Evolutionary conservation across 768 basidiomycete genomes (phyloP), one percentile per base, ranked within the genome.

Genomic region (Paxillus rubicundulus): DNA sequence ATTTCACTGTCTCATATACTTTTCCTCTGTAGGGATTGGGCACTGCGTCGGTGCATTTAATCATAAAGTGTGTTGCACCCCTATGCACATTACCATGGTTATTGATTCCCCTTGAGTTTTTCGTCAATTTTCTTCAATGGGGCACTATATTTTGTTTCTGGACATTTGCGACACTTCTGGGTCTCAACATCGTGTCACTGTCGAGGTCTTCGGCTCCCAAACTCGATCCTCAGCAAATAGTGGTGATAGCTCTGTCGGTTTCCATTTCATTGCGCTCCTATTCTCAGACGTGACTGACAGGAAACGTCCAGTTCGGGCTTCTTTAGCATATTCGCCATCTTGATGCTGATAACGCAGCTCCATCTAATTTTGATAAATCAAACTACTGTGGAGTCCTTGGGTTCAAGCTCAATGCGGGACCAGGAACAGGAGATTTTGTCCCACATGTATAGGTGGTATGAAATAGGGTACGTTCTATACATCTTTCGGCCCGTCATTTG

Each of bases 1-100:
- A 14, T 24, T 34, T 8, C 17, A 47, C 41, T 24, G 12, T 38
- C 24, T 45, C 20, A 36, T 49, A 9, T 51, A 49, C 20, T 30
- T 20, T 12, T 9, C 44, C 38, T 6, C 54, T 37, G 52, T 27
- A 83, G 89, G 93, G 94, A 86, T 98, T 47, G 94, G 94, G 10
- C 90, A 93, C 62, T 98, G 94, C 58, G 91, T 97, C 17, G 94
- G 94, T 10, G 94, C 92, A 46, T 81, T 82, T 36, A 98, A 98
- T 64, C 89, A 95, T 59, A 93, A 92, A 71, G 90, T 87, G 52
- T 18, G 76, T 50, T 9, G 43, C 33, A 24, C 41, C 42, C 18
- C 1, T 38, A 7, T 18, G 2, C 36, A 34, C 34, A 33, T 33
- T 45, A 24, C 24, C 20, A 27, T 37, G 18, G 20, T 51, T 36